A percentile compares a stretch with the other conserved stretches of the same genome.
These are phyloP conservation scores for Rhododendron mucronatum DNA, from an alignment of 148 eudicot genomes.

Conservation along the genomic window DNA sequence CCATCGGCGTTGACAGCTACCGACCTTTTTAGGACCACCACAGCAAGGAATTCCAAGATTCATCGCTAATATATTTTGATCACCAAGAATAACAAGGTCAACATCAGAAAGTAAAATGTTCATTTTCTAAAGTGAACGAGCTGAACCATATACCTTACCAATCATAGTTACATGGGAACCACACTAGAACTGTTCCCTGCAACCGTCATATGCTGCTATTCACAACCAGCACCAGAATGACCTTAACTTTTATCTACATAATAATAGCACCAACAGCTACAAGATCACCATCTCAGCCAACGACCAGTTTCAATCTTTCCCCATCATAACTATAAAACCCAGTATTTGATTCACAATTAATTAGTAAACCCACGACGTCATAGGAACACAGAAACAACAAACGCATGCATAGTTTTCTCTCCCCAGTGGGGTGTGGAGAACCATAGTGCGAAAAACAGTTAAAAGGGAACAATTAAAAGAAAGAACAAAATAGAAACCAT, in stretches of 20 bases:
- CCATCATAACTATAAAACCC: slow-evolving; percentile 49
- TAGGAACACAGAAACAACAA: slow-evolving; percentile 3
- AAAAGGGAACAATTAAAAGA: background rate
- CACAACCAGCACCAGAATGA: slow-evolving; percentile 11
- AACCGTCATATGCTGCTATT: slow-evolving; percentile 4
- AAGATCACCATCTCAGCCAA: slow-evolving; percentile 30
- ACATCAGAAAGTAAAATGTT: background rate
- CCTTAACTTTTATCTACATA: slow-evolving; percentile 21
- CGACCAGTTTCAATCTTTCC: slow-evolving; percentile 32
- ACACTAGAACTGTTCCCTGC: slow-evolving; percentile 9
- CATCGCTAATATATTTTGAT: background rate
- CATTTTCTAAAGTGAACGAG: background rate
- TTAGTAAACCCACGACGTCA: slow-evolving; percentile 11
- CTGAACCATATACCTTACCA: background rate
- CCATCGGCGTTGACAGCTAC: slow-evolving; percentile 17
- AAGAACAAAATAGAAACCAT: background rate
- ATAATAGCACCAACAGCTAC: slow-evolving; percentile 36
- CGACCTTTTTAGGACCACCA: background rate
- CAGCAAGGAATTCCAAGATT: background rate
- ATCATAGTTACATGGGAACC: background rate
- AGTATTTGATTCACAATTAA: slow-evolving; percentile 14
- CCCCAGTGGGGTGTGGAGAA: background rate
- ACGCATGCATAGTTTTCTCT: background rate
- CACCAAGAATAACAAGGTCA: slow-evolving; percentile 2
- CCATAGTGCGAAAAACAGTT: background rate